Conservation (phyloP, 31 red algal genomes). For the Odonthalia washingtoniensis region DNA sequence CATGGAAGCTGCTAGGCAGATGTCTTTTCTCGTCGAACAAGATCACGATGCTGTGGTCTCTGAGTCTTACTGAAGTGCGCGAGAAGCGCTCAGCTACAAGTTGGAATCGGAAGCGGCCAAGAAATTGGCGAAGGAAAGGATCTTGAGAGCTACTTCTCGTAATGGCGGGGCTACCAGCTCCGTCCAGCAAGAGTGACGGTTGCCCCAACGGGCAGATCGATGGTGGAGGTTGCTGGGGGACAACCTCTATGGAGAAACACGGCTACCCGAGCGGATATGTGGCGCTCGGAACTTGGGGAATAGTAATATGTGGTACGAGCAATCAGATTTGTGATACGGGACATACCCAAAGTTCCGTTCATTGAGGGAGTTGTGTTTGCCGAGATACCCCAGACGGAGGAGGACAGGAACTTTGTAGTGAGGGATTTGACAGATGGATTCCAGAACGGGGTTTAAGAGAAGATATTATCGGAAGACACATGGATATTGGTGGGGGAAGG, state of each 20-base stretch:
- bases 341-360: conserved; percentile 15
- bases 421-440: not conserved
- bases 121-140: not conserved
- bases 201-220: not conserved
- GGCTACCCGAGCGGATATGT: not conserved
- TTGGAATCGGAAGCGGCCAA: conserved; percentile 21
- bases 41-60: conserved; percentile 24
- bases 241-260: conserved; percentile 17
- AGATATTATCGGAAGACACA: too few species aligned
- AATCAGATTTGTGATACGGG: conserved; percentile 6
- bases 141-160: not conserved
- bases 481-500: not conserved
- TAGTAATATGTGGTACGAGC: not conserved
- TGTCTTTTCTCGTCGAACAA: conserved; percentile 36
- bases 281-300: conserved; percentile 4
- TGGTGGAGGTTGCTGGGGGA: not conserved
- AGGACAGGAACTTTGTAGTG: conserved; percentile 2
- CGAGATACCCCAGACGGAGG: conserved; percentile 24
- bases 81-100: conserved; percentile 13
- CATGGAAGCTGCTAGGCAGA: conserved; percentile 12
- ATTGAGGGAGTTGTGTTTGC: not conserved
- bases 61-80: conserved; percentile 19
- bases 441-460: not conserved
- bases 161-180: not conserved
- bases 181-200: not conserved